Conservation (phyloP, 2,329 filamentous ascomycete species). For the Colletotrichum tofieldiae region DNA sequence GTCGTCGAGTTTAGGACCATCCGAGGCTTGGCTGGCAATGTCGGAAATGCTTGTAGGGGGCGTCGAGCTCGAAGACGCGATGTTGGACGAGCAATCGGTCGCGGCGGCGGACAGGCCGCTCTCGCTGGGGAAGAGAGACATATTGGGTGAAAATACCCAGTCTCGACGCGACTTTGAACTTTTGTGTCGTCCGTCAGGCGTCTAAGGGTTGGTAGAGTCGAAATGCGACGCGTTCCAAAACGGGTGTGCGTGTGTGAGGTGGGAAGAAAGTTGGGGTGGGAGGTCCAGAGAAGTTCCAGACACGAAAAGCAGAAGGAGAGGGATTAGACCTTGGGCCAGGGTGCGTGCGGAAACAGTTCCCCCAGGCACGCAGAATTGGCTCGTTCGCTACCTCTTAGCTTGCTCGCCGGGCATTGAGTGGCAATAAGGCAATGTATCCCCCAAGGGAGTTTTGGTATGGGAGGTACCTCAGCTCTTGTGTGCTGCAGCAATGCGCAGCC, state of each 20-base stretch:
- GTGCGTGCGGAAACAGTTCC: constrained; percentile 33
- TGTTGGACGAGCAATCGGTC: constrained; percentile 63
- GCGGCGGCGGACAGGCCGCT: constrained; percentile 51
- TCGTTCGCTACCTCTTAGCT: constrained; percentile 39
- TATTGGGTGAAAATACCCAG: constrained; percentile 47
- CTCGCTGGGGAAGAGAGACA: constrained; percentile 49
- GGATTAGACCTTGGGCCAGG: constrained; percentile 30
- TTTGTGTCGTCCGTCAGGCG: background rate
- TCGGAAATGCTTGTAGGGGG: constrained; percentile 79
- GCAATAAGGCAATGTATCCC: constrained; percentile 35
- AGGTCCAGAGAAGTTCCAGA: constrained; percentile 33
- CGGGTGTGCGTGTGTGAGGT: constrained; percentile 35
- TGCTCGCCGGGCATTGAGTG: constrained; percentile 41
- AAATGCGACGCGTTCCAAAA: constrained; percentile 42
- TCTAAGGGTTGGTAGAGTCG: constrained; percentile 19
- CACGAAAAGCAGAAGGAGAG: constrained; percentile 41
- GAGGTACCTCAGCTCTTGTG: constrained; percentile 12
- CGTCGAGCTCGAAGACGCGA: constrained; percentile 73
- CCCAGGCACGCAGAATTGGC: constrained; percentile 40
- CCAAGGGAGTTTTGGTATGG: constrained; percentile 12
- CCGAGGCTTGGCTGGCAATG: constrained; percentile 70
- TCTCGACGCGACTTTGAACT: constrained; percentile 42
- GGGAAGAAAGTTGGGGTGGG: constrained; percentile 30
- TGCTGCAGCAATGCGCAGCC: constrained; percentile 23
- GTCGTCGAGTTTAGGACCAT: constrained; percentile 55